phyloP scores from a whole-genome alignment of 805 yeast species.

The Kockiozyma suomiensis region DNA sequence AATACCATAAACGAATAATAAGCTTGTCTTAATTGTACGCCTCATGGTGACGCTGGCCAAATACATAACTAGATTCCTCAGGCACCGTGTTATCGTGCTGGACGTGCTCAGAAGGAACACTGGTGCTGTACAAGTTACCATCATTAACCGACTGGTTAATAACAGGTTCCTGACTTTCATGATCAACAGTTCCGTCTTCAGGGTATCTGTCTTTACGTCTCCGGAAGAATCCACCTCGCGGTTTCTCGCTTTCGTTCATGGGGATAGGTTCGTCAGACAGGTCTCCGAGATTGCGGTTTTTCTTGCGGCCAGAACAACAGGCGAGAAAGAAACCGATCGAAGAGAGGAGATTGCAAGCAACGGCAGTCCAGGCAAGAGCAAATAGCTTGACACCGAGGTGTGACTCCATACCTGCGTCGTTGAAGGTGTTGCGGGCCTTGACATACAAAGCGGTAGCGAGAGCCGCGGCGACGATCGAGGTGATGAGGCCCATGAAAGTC shows the following conservation, averaged over 20 bases:
- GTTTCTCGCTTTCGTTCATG: conserved; percentile 19
- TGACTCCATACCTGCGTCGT: conserved; percentile 37
- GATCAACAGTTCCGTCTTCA: conserved; percentile 14
- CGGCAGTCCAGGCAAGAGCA: conserved; percentile 67
- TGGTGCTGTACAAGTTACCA: conserved; percentile 6
- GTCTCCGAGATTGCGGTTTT: conserved; percentile 17
- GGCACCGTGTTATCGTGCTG: background rate
- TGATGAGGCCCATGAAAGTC: conserved; percentile 36
- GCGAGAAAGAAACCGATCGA: conserved; percentile 39
- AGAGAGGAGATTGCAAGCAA: conserved; percentile 41
- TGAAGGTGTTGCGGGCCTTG: conserved; percentile 73
- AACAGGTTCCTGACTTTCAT: conserved; percentile 22
- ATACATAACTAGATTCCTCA: conserved; percentile 17
- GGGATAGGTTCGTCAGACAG: conserved; percentile 19
- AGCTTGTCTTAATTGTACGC: background rate
- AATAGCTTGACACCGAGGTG: conserved; percentile 44
- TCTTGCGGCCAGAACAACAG: conserved; percentile 23
- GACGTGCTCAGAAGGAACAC: conserved; percentile 9
- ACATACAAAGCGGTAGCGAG: conserved; percentile 75
- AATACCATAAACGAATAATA: background rate
- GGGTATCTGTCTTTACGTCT: conserved; percentile 22
- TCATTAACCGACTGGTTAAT: conserved; percentile 4
- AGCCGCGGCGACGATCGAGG: conserved; percentile 39
- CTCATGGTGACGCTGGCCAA: conserved; percentile 11
- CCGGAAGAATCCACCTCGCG: conserved; percentile 26